A percentile compares a stretch with the other conserved stretches of the same genome.
phyloP scores from a whole-genome alignment of 164 flowering plant species.

The Cinnamomum chago region DNA sequence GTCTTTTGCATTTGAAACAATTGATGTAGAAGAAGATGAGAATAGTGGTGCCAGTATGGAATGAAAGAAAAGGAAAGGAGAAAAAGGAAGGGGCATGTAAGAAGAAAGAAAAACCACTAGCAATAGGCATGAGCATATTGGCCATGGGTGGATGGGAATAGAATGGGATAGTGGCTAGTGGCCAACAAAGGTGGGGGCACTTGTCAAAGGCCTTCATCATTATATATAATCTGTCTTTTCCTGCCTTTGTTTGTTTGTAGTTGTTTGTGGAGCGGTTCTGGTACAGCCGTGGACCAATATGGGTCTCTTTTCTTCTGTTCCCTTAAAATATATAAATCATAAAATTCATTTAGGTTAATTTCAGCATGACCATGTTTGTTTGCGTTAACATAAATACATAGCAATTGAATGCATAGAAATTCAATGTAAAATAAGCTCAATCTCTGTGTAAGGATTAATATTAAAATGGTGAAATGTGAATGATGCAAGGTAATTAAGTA shows the following conservation, averaged over 20 bases:
- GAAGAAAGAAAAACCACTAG: conserved; percentile 25
- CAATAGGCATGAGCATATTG: conserved; percentile 6
- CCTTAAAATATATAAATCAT: too few species aligned
- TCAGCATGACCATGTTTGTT: too few species aligned
- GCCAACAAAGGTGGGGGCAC: conserved; percentile 36
- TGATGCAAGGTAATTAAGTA: too few species aligned
- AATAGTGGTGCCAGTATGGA: not conserved
- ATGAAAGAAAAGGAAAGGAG: conserved; percentile 10
- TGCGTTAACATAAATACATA: too few species aligned
- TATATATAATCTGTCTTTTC: not conserved
- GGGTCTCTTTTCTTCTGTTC: too few species aligned
- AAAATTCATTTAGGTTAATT: too few species aligned
- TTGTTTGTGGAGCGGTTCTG: not conserved
- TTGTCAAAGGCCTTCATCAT: conserved; percentile 21
- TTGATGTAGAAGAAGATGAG: too few species aligned
- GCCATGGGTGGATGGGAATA: conserved; percentile 16
- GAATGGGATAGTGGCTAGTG: conserved; percentile 26
- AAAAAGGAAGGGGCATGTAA: not conserved
- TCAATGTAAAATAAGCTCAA: too few species aligned
- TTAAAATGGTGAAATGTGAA: too few species aligned
- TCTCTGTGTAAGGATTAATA: too few species aligned
- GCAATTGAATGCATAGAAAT: too few species aligned
- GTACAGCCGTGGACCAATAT: too few species aligned
- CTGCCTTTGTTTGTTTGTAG: not conserved
- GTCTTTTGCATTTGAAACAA: conserved; percentile 15